Base-by-base conservation (phyloP, 1,139 yeast genomes). In the Geotrichum fermentans region DNA sequence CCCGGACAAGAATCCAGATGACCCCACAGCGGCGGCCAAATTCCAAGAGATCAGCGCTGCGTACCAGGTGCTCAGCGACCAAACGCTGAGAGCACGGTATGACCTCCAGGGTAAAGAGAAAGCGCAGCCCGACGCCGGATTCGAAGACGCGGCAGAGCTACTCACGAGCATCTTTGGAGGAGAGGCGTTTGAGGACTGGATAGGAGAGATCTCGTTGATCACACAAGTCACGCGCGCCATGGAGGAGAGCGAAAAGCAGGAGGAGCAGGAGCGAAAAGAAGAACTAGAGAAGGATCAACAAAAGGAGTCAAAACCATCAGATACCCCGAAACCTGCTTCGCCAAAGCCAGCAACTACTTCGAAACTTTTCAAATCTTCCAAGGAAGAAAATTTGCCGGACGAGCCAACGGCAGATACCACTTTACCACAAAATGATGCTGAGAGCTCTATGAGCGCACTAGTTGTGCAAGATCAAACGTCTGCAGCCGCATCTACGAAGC, bases 1-100 rank as follows among this genome's bases (percentile, higher is more conserved):
- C 66, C 98, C 98, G 0, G 98, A 92, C 67, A 94, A 92, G 71
- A 89, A 92, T 61, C 97, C 97, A 5, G 80, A 83, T 59, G 87
- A 84, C 61, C 90, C 92, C 6, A 71, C 72, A 28, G 96, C 97
- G 4, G 90, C 90, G 39, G 75, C 70, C 49, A 69, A 73, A 57
- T 78, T 78, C 59, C 82, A 78, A 58, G 75, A 70, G 22, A 73
- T 73, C 20, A 63, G 70, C 8, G 70, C 64, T 43, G 70, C 70
- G 1, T 66, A 66, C 50, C 70, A 66, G 50, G 95, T 90, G 1
- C 72, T 90, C 55, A 80, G 89, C 56, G 94, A 87, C 64, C 81
- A 80, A 1, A 74, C 76, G 21, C 73, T 88, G 54, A 75, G 97
- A 55, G 74, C 79, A 24, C 80, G 83, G 53, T 89, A 89, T 63